Base-by-base conservation (phyloP, 2,329 filamentous ascomycete species). In the Penicillium sp. region DNA sequence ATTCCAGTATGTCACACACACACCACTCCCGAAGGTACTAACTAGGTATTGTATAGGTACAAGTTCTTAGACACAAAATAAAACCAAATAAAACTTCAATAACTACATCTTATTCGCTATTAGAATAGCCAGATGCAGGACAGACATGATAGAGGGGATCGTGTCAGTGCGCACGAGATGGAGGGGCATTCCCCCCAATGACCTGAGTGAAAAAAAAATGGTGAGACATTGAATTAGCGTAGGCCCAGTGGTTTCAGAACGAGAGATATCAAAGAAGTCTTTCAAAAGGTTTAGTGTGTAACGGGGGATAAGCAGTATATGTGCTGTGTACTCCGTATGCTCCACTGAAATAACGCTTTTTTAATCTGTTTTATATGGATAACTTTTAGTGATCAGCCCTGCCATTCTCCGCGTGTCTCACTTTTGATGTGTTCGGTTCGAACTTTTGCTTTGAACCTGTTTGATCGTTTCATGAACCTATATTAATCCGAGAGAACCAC, bases 71-170 rank as follows among this genome's bases (percentile, higher is more conserved):
- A 27, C 4, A 25, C 7, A 6, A 47, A 33, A 17, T n/a, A 15
- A n/a, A 2, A 10, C 25, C 23, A 9, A 13, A 40, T 35, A 29
- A 42, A 31, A 31, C 40, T 50, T 55, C 45, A 37, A 37, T 48
- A 41, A 21, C 15, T 10, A 43, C 17, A 27, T 55, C 13, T 29
- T 7, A 56, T 56, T 56, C 47, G 54, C 33, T 41, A 27, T 33
- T n/a, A 29, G 19, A 43, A 47, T 7, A 33, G 47, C 13, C 17
- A 43, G 49, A 50, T 45, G 50, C 47, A 48, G 49, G 23, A 50
- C 53, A 57, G 50, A 52, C 43, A 58, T 23, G 27, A 60, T 58
- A 54, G 62, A 62, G 58, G 60, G 63, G 45, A 35, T 48, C 19
- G 31, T 48, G 46, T 48, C 46, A 48, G 46, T 48, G 46, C 46